These are phyloP conservation scores for Hyphodiscus sp. DNA, from an alignment of 2,329 filamentous ascomycete genomes.

Conservation along the genomic window DNA sequence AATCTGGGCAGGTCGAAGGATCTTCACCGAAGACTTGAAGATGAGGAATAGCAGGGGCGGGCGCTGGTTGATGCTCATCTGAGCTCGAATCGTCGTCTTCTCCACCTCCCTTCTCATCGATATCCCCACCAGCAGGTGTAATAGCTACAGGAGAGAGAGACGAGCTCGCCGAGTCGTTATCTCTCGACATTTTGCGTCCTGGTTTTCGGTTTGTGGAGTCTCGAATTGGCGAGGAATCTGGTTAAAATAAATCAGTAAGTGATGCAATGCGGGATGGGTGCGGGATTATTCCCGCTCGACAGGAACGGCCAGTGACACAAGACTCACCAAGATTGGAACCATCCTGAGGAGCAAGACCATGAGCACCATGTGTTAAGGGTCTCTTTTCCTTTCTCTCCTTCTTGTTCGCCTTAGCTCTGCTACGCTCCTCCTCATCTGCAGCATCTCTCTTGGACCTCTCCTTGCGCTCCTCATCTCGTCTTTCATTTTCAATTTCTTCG, in stretches of 20 bases:
- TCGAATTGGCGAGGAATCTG: conserved; percentile 17
- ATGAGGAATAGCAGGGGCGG: conserved; percentile 50
- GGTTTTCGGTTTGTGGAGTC: conserved; percentile 17
- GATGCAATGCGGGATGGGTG: background rate
- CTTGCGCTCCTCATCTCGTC: conserved; percentile 40
- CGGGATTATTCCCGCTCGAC: background rate
- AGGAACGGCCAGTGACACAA: background rate
- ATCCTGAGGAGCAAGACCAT: conserved; percentile 58
- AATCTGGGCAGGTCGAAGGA: conserved; percentile 83
- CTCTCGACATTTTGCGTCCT: conserved; percentile 11
- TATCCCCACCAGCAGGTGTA: conserved; percentile 39
- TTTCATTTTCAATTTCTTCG: conserved; percentile 42
- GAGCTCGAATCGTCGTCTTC: conserved; percentile 45
- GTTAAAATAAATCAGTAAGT: background rate
- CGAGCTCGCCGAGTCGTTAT: conserved; percentile 48
- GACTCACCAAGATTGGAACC: conserved; percentile 51
- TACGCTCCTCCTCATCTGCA: conserved; percentile 43
- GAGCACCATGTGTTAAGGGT: conserved; percentile 54
- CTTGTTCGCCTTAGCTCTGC: conserved; percentile 50
- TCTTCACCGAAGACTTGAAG: conserved; percentile 91
- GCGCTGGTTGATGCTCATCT: conserved; percentile 51
- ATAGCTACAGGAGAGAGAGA: conserved; percentile 53
- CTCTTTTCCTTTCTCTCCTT: conserved; percentile 73
- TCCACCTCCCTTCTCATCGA: conserved; percentile 45
- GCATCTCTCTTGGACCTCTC: conserved; percentile 33